Evolutionary conservation across 164 flowering plant genomes (phyloP).

Genomic region (Stephania yunnanensis): DNA sequence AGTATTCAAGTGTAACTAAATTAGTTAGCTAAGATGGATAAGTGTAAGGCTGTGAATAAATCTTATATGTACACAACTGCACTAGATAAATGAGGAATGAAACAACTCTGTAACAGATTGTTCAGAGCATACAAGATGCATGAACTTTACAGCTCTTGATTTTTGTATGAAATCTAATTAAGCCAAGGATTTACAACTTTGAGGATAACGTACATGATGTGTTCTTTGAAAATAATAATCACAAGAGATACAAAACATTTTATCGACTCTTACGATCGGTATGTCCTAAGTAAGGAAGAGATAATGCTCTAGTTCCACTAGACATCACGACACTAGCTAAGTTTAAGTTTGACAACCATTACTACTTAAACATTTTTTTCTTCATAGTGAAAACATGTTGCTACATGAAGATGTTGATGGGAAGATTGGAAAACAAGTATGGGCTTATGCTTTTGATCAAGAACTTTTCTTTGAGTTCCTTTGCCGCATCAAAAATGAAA

Average conservation of each 20-base stretch:
- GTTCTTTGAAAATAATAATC: conserved; percentile 16
- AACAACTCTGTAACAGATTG: too few relatives aligned
- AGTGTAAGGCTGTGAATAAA: too few relatives aligned
- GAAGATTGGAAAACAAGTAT: conserved; percentile 31
- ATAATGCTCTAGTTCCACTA: conserved; percentile 35
- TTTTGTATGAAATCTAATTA: background rate
- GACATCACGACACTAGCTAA: conserved; percentile 48
- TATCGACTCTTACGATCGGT: conserved; percentile 39
- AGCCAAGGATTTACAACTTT: conserved; percentile 36
- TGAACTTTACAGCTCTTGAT: too few relatives aligned
- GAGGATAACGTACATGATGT: conserved; percentile 11
- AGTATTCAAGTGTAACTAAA: too few relatives aligned
- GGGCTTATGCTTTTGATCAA: conserved; percentile 46
- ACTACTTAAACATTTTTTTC: conserved; percentile 49
- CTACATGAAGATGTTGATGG: conserved; percentile 41
- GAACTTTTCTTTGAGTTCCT: conserved; percentile 43
- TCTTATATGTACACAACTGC: too few relatives aligned
- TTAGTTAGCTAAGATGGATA: too few relatives aligned
- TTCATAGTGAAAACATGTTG: conserved; percentile 54
- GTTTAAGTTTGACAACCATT: conserved; percentile 62
- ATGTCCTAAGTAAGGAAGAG: conserved; percentile 50
- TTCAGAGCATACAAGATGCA: too few relatives aligned
- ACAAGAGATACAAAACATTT: conserved; percentile 34
- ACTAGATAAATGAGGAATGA: too few relatives aligned
- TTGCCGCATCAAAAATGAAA: conserved; percentile 47